Conservation (phyloP, 2,329 filamentous ascomycete species). For the Sarocladium strictum region DNA sequence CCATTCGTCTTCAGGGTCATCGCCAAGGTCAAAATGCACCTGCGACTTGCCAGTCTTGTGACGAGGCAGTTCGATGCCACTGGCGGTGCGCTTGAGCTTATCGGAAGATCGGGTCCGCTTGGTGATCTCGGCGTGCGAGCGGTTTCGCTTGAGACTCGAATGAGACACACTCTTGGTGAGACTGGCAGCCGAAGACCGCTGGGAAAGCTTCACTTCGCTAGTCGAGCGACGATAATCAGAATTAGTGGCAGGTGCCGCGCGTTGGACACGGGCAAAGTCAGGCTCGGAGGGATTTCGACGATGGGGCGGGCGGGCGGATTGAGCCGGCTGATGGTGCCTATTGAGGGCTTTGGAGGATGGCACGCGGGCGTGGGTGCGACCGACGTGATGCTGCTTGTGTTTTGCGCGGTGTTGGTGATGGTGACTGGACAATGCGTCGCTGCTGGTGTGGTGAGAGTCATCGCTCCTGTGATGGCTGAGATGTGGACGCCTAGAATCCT, state of each 20-base stretch:
- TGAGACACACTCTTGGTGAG: conserved; percentile 51
- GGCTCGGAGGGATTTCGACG: conserved; percentile 18
- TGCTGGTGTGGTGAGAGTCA: conserved; percentile 8
- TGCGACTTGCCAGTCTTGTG: conserved; percentile 37
- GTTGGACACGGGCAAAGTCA: conserved; percentile 11
- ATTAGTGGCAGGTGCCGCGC: conserved; percentile 12
- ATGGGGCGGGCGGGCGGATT: conserved; percentile 15
- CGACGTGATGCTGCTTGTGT: conserved; percentile 29
- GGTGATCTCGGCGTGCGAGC: conserved; percentile 50
- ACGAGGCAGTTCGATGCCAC: conserved; percentile 39
- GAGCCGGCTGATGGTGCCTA: conserved; percentile 30
- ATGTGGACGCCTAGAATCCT: conserved; percentile 2
- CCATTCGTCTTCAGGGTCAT: conserved; percentile 53
- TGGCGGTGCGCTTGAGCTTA: conserved; percentile 47
- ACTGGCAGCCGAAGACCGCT: conserved; percentile 36
- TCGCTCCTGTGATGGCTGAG: conserved; percentile 15
- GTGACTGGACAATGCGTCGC: conserved; percentile 19
- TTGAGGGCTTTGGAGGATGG: conserved; percentile 44
- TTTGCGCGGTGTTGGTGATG: conserved; percentile 16
- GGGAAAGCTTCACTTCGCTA: conserved; percentile 45
- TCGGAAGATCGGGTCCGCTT: conserved; percentile 46
- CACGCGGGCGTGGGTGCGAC: conserved; percentile 45
- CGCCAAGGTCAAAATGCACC: conserved; percentile 59
- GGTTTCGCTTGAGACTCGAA: conserved; percentile 53
- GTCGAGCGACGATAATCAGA: conserved; percentile 38